Evolutionary conservation across 805 yeast genomes (phyloP), one percentile per base, ranked within the genome.

Genomic region (Starmerella riodocensis): DNA sequence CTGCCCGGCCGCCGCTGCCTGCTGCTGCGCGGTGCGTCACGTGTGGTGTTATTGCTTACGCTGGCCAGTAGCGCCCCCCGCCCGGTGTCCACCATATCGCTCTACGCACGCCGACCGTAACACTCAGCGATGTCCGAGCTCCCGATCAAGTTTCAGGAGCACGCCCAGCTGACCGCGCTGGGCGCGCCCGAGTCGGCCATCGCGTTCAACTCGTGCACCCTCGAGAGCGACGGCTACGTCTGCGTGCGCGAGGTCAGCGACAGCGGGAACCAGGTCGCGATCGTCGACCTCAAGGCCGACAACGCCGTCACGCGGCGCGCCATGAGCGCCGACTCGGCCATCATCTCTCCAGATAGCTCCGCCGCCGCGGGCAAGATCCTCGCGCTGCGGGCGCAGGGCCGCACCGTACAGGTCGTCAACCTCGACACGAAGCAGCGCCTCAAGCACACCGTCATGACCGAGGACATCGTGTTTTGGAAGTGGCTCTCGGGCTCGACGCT

Each of bases 311-410:
- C 81, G 18, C 76, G 93, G 57, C 88, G 91, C 63, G 80, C 82
- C 60, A 91, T 91, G 94, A 72, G 82, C 40, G 99, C 98, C 32
- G 99, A 91, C 63, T 81, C 85, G 47, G 97, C 96, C 36, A 91
- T 91, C 57, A 77, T 91, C 91, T 93, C 85, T 61, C 97, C 98
- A 25, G 56, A 64, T n/a, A 45, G 49, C 28, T 33, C 44, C 14
- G 20, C 37, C 4, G 17, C 24, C 9, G 75, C 78, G 60, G 76
- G 79, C 62, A 46, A 48, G 33, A 84, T 86, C 47, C 85, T 91
- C 53, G 84, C 95, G 13, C 73, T 91, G 49, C 74, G 97, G 57
- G 97, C 97, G 31, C 91, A 85, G 56, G 95, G 95, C 50, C 85
- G 95, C 35, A 86, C 95, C 29, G 72, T 91, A 46, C 99, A 57